phyloP scores from a whole-genome alignment of 352 stramenopile species.

The Phytophthora rubi region DNA sequence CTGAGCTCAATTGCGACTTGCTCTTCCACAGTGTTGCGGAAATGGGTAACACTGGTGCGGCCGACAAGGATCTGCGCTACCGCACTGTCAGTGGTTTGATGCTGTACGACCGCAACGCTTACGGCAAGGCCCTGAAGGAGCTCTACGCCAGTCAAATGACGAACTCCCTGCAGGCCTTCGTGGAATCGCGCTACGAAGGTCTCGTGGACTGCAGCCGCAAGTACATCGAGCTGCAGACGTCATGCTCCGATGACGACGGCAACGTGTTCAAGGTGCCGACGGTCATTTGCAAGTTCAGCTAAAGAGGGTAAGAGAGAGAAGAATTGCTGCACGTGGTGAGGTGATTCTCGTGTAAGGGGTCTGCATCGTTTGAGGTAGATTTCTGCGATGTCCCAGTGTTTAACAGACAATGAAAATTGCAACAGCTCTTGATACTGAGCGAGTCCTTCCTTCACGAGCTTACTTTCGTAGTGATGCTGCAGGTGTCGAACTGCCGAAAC shows the following conservation, averaged over 20 bases:
- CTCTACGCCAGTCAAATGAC: conserved; percentile 72
- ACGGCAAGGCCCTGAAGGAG: conserved; percentile 71
- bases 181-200: conserved; percentile 82
- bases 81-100: conserved; percentile 79
- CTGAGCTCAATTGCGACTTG: conserved; percentile 81
- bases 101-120: conserved; percentile 88
- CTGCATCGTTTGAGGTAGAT: conserved; percentile 15
- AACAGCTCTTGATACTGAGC: conserved; percentile 3
- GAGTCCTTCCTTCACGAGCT: neutral
- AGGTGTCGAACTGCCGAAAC: neutral
- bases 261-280: conserved; percentile 86
- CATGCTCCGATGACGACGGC: conserved; percentile 84
- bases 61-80: conserved; percentile 74
- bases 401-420: conserved; percentile 19
- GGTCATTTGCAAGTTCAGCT: conserved; percentile 88
- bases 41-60: conserved; percentile 59
- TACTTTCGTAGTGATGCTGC: neutral
- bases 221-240: conserved; percentile 86
- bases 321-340: conserved; percentile 1
- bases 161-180: conserved; percentile 62
- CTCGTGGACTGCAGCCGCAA: conserved; percentile 84
- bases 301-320: conserved; percentile 20
- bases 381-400: conserved; percentile 14
- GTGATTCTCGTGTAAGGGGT: conserved; percentile 17
- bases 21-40: conserved; percentile 83